Evolutionary conservation across 805 yeast species (phyloP), one percentile per base, ranked within the genome.

Genomic region (Yarrowia sp.): DNA sequence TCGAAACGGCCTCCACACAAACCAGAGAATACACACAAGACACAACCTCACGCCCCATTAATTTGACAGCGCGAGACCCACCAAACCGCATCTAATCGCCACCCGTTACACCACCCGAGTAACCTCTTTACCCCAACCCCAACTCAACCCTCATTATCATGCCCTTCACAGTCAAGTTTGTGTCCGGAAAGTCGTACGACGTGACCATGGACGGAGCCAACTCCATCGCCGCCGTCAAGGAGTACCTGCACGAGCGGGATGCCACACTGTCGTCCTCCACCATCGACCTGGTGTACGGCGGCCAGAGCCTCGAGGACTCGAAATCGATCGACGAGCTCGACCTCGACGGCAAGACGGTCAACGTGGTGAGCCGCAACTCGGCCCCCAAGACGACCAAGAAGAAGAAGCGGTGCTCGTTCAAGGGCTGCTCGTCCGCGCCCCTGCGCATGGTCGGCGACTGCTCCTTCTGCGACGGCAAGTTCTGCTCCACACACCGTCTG

Each of bases 401-500:
- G 72, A 72, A 75, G 76, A 81, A 82, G 72, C 77, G 82, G 32
- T 84, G 87, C 77, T 80, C 87, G 26, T 86, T 86, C 77, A 78
- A 78, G 41, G 75, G 80, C 38, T 92, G 97, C 79, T 81, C 84
- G 22, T 83, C 89, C n/a, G 80, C 85, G 12, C 91, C 93, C 0
- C 78, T 84, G 64, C 81, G 86, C 32, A 84, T 85, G 63, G 85
- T 91, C 53, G 97, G 97, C 59, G 92, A 89, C 77, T 92, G 97
- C 78, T 84, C 87, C 67, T 89, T 88, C 76, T 92, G 97, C 78
- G 85, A 86, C 59, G 96, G 97, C 55, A 89, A 88, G 75, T 92
- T 86, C 78, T 92, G 97, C 78, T 89, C 94, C 41, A 89, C 89
- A 74, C 97, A 92, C 80, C 84, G 97, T 69, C 82, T 92, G 69